Evolutionary conservation across 495 filamentous ascomycete species (phyloP).

Genomic region (Aspergillus ostianus): DNA sequence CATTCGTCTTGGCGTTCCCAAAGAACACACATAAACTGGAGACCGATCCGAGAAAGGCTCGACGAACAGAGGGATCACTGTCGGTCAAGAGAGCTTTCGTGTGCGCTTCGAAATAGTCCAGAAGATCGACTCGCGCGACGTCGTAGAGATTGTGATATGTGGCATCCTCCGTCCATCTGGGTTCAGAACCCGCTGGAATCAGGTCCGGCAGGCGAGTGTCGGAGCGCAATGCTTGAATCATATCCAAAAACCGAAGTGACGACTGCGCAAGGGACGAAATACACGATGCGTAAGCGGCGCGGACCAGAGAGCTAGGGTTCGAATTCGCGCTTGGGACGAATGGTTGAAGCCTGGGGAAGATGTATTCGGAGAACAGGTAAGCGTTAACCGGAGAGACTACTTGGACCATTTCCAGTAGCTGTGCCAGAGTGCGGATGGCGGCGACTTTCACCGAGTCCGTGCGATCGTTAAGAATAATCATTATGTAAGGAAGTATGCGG

Average conservation of each 20-base stretch:
- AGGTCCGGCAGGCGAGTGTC: slow-evolving; percentile 77
- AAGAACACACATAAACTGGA: slow-evolving; percentile 94
- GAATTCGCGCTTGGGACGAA: slow-evolving; percentile 58
- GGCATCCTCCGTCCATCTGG: slow-evolving; percentile 65
- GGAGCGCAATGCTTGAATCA: slow-evolving; percentile 82
- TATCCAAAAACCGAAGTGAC: slow-evolving; percentile 79
- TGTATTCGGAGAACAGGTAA: slow-evolving; percentile 92
- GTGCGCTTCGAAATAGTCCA: slow-evolving; percentile 78
- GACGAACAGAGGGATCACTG: slow-evolving; percentile 78
- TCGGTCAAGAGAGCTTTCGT: slow-evolving; percentile 90
- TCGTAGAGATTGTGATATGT: slow-evolving; percentile 83
- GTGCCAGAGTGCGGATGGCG: slow-evolving; percentile 80
- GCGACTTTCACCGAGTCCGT: slow-evolving; percentile 79
- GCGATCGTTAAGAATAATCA: slow-evolving; percentile 75
- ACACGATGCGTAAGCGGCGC: slow-evolving; percentile 89
- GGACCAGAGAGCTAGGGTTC: slow-evolving; percentile 65
- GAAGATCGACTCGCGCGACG: slow-evolving; percentile 70
- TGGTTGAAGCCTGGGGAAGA: slow-evolving; percentile 76
- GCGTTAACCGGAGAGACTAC: slow-evolving; percentile 93
- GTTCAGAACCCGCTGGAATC: slow-evolving; percentile 64
- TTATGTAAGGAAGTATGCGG: slow-evolving; percentile 85
- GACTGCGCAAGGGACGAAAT: slow-evolving; percentile 90
- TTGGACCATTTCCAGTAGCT: slow-evolving; percentile 81
- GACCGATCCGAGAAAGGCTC: slow-evolving; percentile 92
- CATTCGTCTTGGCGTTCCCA: slow-evolving; percentile 81